phyloP scores from a whole-genome alignment of 2,329 filamentous ascomycete genomes.

The Paramyrothecium roridum region DNA sequence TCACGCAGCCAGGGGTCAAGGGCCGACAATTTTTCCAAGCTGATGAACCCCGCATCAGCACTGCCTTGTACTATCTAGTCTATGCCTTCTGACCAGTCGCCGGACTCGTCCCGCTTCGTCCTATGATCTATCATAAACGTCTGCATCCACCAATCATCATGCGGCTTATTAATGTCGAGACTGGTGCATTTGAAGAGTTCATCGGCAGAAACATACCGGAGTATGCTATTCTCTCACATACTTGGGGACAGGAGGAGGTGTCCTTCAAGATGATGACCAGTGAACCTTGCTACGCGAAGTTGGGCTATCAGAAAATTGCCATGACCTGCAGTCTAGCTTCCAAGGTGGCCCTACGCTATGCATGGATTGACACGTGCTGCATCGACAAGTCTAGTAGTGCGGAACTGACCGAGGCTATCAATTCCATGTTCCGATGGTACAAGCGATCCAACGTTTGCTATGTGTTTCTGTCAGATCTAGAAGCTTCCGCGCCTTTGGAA shows the following conservation, averaged over 20 bases:
- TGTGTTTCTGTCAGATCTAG: not conserved
- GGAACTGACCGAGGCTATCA: not conserved
- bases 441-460: not conserved
- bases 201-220: constrained; percentile 9
- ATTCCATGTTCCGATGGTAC: constrained; percentile 1
- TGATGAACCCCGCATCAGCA: not conserved
- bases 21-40: not conserved
- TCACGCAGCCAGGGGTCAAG: not conserved
- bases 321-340: not conserved
- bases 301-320: constrained; percentile 2
- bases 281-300: not conserved
- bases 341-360: not conserved
- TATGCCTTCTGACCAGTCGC: too few species aligned
- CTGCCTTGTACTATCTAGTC: too few species aligned
- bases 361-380: constrained; percentile 1
- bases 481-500: not conserved
- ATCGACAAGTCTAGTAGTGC: constrained; percentile 1
- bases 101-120: too few species aligned
- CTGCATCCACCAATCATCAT: constrained; percentile 1
- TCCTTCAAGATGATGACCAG: constrained; percentile 5
- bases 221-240: constrained; percentile 21
- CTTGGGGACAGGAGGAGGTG: constrained; percentile 15
- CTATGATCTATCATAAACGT: too few species aligned
- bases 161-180: constrained; percentile 6
- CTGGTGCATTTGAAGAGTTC: constrained; percentile 5